Conservation (phyloP, 2,329 filamentous ascomycete species). For the Aspergillus novofumigatus region DNA sequence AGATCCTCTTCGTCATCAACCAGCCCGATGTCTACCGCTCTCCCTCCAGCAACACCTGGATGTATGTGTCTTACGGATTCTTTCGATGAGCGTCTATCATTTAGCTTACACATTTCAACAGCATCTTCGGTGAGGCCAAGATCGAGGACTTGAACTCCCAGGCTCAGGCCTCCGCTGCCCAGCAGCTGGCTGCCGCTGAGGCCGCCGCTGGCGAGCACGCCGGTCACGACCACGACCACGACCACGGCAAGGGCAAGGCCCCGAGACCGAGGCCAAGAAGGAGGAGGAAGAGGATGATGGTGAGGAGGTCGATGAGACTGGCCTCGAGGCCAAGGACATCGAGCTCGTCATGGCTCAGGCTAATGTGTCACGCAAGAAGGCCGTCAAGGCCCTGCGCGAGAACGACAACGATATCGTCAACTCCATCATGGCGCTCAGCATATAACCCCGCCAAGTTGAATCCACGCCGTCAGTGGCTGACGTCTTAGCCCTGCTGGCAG, state of each 20-base stretch:
- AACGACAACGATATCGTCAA: conserved; percentile 99
- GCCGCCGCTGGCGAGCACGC: conserved; percentile 54
- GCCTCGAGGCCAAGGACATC: conserved; percentile 98
- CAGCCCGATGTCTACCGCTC: conserved; percentile 99
- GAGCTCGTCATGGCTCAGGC: conserved; percentile 99
- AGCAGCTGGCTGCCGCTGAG: conserved; percentile 83
- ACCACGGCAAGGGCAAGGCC: conserved; percentile 63
- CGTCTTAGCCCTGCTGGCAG: conserved; percentile 20
- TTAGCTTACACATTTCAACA: conserved; percentile 40
- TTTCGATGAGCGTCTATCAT: background rate
- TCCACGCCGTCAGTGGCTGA: conserved; percentile 21
- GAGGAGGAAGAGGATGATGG: conserved; percentile 87
- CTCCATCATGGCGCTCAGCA: conserved; percentile 97
- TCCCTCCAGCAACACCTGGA: conserved; percentile 98
- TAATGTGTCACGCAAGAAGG: conserved; percentile 95
- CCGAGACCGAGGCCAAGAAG: conserved; percentile 57
- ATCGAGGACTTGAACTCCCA: conserved; percentile 99
- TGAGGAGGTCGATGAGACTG: conserved; percentile 91
- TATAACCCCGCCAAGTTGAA: conserved; percentile 46
- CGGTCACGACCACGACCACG: conserved; percentile 54
- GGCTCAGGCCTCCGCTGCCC: conserved; percentile 90
- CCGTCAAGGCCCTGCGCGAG: conserved; percentile 90
- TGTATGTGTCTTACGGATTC: conserved; percentile 59
- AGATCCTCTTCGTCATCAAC: conserved; percentile 99
- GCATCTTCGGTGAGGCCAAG: conserved; percentile 99